Evolutionary conservation across 352 stramenopile species (phyloP).

Genomic region (Phytophthora melonis): DNA sequence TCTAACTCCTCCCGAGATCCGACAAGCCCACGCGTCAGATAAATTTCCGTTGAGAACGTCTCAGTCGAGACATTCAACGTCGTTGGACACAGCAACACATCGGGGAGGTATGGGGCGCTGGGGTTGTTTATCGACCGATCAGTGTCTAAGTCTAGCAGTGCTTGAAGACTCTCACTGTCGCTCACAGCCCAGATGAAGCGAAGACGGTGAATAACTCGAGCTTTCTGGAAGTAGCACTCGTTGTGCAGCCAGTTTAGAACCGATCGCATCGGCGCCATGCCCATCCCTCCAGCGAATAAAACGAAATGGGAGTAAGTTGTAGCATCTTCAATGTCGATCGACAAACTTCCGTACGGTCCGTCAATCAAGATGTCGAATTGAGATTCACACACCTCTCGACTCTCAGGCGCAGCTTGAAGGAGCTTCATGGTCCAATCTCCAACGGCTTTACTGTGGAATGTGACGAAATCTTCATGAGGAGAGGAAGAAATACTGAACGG

Average conservation of each 20-base stretch:
- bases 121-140: conserved; percentile 19
- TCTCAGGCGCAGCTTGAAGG: conserved; percentile 23
- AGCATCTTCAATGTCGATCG: conserved; percentile 49
- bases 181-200: conserved; percentile 53
- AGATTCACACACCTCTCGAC: neutral
- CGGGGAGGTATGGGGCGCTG: conserved; percentile 18
- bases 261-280: conserved; percentile 44
- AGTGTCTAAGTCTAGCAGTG: conserved; percentile 17
- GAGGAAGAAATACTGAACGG: conserved; percentile 87
- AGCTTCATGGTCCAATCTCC: conserved; percentile 73
- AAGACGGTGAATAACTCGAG: conserved; percentile 36
- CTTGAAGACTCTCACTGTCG: conserved; percentile 47
- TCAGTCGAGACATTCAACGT: conserved; percentile 25
- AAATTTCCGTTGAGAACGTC: conserved; percentile 51
- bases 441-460: conserved; percentile 61
- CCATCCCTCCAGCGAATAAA: conserved; percentile 53
- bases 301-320: conserved; percentile 53
- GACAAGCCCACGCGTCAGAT: conserved; percentile 37
- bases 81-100: conserved; percentile 24
- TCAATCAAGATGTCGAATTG: conserved; percentile 51
- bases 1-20: conserved; percentile 33
- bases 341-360: conserved; percentile 53
- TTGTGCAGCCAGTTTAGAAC: conserved; percentile 47
- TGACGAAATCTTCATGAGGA: conserved; percentile 60
- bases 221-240: conserved; percentile 19